Evolutionary conservation across 805 yeast species (phyloP).

Genomic region (Ogataea ramenticola): DNA sequence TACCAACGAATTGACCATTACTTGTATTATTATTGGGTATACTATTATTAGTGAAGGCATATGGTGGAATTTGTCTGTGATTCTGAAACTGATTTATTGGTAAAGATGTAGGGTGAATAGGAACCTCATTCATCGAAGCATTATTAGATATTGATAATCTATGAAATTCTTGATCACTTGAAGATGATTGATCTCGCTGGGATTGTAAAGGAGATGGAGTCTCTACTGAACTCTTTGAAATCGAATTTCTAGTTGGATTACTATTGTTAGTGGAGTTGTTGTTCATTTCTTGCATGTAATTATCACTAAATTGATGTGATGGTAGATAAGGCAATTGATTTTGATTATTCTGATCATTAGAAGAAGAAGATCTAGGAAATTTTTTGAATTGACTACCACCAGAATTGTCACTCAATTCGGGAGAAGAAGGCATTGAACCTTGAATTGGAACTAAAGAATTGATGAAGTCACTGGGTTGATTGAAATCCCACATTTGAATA

Average conservation of each 20-base stretch:
- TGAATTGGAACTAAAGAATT: background rate
- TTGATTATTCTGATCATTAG: too few relatives aligned
- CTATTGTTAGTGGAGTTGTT: background rate
- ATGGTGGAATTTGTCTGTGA: too few relatives aligned
- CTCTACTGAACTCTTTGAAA: background rate
- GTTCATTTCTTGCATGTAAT: too few relatives aligned
- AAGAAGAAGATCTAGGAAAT: too few relatives aligned
- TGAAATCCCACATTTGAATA: conserved; percentile 16
- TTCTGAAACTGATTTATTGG: too few relatives aligned
- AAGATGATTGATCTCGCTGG: too few relatives aligned
- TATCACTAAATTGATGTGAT: background rate
- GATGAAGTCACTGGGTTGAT: background rate
- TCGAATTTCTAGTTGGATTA: background rate
- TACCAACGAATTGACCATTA: too few relatives aligned
- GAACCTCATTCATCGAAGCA: too few relatives aligned
- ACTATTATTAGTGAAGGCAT: too few relatives aligned
- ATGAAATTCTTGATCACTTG: background rate
- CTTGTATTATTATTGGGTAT: too few relatives aligned
- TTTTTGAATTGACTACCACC: too few relatives aligned
- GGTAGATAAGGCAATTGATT: background rate
- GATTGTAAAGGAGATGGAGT: background rate
- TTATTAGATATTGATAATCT: background rate
- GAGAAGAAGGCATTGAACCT: background rate
- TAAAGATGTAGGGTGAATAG: too few relatives aligned
- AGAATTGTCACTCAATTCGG: background rate